These are phyloP conservation scores for Phytophthora crassamura DNA, from an alignment of 352 stramenopile species.

Conservation along the genomic window DNA sequence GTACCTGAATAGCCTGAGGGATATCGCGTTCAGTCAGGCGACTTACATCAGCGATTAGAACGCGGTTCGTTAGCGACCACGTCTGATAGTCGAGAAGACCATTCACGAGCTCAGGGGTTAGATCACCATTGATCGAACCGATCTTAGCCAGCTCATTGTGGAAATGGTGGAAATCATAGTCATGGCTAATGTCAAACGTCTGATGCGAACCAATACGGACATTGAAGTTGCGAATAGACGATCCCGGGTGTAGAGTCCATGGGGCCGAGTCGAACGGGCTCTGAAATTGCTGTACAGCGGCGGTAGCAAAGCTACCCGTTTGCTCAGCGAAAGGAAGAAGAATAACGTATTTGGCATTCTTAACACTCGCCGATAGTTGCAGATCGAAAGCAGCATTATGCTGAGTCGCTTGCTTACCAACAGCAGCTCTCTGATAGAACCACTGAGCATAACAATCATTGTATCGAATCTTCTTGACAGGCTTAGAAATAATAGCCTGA, in stretches of 20 bases:
- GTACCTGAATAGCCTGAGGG: conserved; percentile 27
- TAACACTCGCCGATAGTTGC: not conserved
- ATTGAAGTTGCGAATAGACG: conserved; percentile 13
- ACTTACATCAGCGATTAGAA: conserved; percentile 20
- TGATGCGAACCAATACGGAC: conserved; percentile 25
- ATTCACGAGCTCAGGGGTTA: conserved; percentile 27
- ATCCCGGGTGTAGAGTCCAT: conserved; percentile 3
- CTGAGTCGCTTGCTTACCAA: conserved; percentile 1
- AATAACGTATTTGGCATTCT: too few relatives aligned
- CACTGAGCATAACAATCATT: conserved; percentile 13
- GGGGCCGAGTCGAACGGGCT: conserved; percentile 6
- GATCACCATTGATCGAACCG: conserved; percentile 28
- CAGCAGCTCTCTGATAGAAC: conserved; percentile 11
- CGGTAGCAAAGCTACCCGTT: not conserved
- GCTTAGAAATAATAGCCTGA: conserved; percentile 3
- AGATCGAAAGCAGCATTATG: conserved; percentile 3
- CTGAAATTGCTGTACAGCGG: conserved; percentile 1
- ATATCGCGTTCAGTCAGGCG: conserved; percentile 23
- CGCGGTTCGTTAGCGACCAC: conserved; percentile 23
- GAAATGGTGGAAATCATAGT: conserved; percentile 32
- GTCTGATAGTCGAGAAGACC: conserved; percentile 34
- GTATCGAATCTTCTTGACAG: conserved; percentile 9
- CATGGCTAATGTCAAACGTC: conserved; percentile 20
- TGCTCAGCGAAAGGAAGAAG: too few relatives aligned
- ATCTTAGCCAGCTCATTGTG: conserved; percentile 30